Evolutionary conservation across 495 filamentous ascomycete genomes (phyloP).

Genomic region (Endocarpon pusillum): DNA sequence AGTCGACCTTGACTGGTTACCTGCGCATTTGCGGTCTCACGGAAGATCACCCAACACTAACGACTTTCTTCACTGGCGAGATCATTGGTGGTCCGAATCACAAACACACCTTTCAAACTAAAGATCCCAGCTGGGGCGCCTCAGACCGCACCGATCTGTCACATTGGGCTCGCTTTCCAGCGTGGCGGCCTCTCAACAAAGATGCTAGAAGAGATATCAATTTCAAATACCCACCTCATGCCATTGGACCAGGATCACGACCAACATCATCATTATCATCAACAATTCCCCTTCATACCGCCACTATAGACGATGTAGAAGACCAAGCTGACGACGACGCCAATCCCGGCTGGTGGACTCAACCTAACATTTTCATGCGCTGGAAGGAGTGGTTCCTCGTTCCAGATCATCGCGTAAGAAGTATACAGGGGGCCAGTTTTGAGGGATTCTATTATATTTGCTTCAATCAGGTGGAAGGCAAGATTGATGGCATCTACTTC

Average conservation of each 20-base stretch:
- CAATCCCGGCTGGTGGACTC: constrained; percentile 24
- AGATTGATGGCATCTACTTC: constrained; percentile 87
- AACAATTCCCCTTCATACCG: no score
- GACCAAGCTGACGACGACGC: no score
- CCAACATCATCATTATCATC: no score
- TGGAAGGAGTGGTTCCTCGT: constrained; percentile 99
- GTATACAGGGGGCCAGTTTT: constrained; percentile 86
- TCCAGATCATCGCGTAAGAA: constrained; percentile 78
- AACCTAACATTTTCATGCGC: constrained; percentile 93
- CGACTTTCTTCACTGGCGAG: constrained; percentile 96
- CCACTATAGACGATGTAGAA: no score
- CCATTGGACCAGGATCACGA: no score
- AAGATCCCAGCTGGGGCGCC: constrained; percentile 80
- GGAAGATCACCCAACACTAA: constrained; percentile 86
- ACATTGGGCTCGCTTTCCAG: constrained; percentile 83
- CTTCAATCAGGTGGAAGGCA: constrained; percentile 81
- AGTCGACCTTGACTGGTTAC: constrained; percentile 92
- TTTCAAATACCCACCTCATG: constrained; percentile 47
- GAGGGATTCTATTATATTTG: constrained; percentile 99
- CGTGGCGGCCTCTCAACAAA: constrained; percentile 63
- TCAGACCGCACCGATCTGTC: constrained; percentile 81
- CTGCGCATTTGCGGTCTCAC: constrained; percentile 96
- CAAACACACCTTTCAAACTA: constrained; percentile 88
- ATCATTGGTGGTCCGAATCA: constrained; percentile 89
- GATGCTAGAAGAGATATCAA: constrained; percentile 67